Evolutionary conservation across 345 rosid genomes (phyloP), one percentile per base, ranked within the genome.

Genomic region (Excoecaria agallocha): DNA sequence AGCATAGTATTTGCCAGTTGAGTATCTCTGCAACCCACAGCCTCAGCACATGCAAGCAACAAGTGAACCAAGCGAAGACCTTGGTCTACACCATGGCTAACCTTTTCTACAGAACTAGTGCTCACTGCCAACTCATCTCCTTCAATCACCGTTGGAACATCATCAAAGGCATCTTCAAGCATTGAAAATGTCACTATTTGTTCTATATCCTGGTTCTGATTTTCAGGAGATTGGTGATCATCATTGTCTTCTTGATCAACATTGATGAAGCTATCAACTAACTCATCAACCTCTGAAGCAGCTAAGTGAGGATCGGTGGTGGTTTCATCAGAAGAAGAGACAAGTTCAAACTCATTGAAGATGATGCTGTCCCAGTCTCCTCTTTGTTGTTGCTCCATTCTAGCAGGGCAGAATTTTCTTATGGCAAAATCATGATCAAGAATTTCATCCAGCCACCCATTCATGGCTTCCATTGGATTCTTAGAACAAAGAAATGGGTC

Each of bases 1-100:
- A 90, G 84, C 73, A 88, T 78, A 15, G 89, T 84, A 52, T 78
- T 76, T 35, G 89, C 90, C 24, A 88, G 75, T 35, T 74, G 84
- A 2, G 67, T 74, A 71, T 89, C 93, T 22, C 91, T 80, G 63
- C 90, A 89, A 2, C 90, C 88, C 39, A 89, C 80, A 20, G 93
- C 93, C 85, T 89, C 93, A 3, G 91, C 91, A 66, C 93, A 87
- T 6, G 87, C 91, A 66, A 89, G 48, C 66, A 89, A 52, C 51
- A 78, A 73, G 77, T 89, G 93, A 51, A 89, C 90, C 82, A 89
- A 76, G 64, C 85, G 88, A 52, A 89, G 91, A 50, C 91, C 91
- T 73, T 85, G 88, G 79, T 88, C 87, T 64, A 85, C 89, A 19
- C 85, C 89, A 63, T 74, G 83, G 70, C 79, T 85, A 50, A 50